Evolutionary conservation across 1,284 basidiomycete species (phyloP), one percentile per base, ranked within the genome.

Genomic region (Polyporus tsugae): DNA sequence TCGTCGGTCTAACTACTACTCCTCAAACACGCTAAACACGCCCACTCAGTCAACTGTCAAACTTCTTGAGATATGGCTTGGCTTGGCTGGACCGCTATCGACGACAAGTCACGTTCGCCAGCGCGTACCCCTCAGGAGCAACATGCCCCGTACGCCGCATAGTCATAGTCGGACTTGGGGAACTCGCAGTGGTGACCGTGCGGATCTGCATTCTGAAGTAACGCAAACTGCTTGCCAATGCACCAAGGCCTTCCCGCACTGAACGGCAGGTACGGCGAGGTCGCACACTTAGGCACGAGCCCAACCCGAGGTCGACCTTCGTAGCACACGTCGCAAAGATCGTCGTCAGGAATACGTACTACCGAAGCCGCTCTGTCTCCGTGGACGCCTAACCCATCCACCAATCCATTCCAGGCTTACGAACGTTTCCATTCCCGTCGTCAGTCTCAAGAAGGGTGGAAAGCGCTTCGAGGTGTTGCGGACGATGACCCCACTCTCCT

Each of bases 271-370:
- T 98, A 98, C 41, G 91, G 90, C 70, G 91, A 93, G 72, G 95
- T 93, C 11, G 95, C 96, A 60, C 95, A 95, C 82, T 97, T 97
- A 80, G 92, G 94, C 55, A 97, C 95, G 75, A 89, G 89, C 64
- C 98, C 98, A 96, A 99, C 0, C 97, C 98, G 76, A 94, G 99
- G 81, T 99, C 97, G 68, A 98, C 86, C 84, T 95, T 96, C 98
- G 78, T 94, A 96, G 63, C 92, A 91, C 81, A 97, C 87, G 1
- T 90, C 86, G 55, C 92, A 89, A 80, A 98, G 88, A 42, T 86
- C 86, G 64, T 95, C 95, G 73, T 95, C 94, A 6, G 91, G 87
- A 62, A 91, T 90, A 55, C 29, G 29, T 29, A 29, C 29, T 29
- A 29, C 90, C 88, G 78, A 97, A 98, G 77, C 46, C 46, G 15